Base-by-base conservation (phyloP, 2,329 filamentous ascomycete species). In the Fusarium vanettenii region DNA sequence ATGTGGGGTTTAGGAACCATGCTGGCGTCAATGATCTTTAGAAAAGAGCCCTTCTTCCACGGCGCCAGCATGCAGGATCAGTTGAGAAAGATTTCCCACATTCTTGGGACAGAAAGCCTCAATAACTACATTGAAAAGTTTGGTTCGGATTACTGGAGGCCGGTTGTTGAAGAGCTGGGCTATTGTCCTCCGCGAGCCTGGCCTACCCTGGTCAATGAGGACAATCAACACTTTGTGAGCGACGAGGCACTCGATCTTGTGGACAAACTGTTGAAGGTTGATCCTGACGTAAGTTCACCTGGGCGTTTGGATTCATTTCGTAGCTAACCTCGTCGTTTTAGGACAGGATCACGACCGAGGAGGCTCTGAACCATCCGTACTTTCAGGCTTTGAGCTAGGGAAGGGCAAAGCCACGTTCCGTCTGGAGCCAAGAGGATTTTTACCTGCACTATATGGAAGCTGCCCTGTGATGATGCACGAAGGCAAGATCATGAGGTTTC, bases 1-100 rank as follows among this genome's bases (percentile, higher is more conserved):
- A 98, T 99, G 95, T 99, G 97, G 97, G 97, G 95, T 64, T 86
- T 98, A 35, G 97, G 97, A 27, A 95, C 96, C 76, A 99, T 99
- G 97, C 98, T 98, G 80, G 97, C 97, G 0, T 97, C 95, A 20
- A 98, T 99, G 96, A 98, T 98, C 81, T 99, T 99, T 88, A 90
- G 96, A 80, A 98, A 98, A 83, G 97, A 98, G 82, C 97, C 97
- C 1, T 99, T 98, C 86, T 99, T 99, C 89, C 96, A 98, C 80
- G 97, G 97, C 66, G 95, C 95, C 85, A 98, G 95, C 84, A 98
- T 98, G 83, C 94, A 94, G 5, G 97, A 99, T 81, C 97, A 99
- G 84, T 89, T 99, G 8, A 95, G 98, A 69, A 98, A 98, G 87
- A 98, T 98, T 73, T 95, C 96, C 67, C 98, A 98, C 86, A 96